A percentile compares a stretch with the other conserved stretches of the same genome.
Conservation (phyloP, 2,329 filamentous ascomycete species). For the Neocatenulostroma microsporum region DNA sequence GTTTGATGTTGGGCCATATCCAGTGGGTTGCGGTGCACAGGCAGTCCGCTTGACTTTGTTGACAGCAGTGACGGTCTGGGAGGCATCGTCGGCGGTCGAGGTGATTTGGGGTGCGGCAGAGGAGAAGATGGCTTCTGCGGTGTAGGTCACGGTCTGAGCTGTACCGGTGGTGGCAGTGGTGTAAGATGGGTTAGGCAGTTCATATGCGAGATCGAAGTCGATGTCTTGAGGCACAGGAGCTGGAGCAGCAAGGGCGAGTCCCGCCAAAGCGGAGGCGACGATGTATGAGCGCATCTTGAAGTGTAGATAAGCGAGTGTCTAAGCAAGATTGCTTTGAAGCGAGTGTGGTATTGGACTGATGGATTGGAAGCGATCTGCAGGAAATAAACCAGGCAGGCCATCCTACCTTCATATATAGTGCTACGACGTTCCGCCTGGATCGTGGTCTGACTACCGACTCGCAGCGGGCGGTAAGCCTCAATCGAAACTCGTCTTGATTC, state of each 20-base stretch:
- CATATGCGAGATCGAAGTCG: slow-evolving; percentile 16
- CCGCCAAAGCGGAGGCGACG: slow-evolving; percentile 13
- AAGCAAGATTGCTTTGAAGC: no score
- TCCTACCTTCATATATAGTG: no score
- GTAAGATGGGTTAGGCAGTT: slow-evolving; percentile 7
- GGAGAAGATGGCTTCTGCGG: no score
- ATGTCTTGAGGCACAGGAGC: slow-evolving; percentile 17
- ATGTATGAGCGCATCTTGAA: slow-evolving; percentile 11
- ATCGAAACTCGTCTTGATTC: no score
- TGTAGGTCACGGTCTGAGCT: slow-evolving; percentile 12
- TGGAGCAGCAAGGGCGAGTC: slow-evolving; percentile 15
- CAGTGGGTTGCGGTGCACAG: slow-evolving; percentile 8
- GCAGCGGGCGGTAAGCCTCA: no score
- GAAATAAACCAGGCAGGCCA: no score
- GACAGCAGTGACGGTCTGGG: slow-evolving; percentile 14
- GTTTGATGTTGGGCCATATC: slow-evolving; percentile 12
- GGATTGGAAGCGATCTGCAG: no score
- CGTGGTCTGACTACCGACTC: no score
- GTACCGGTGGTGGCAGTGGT: slow-evolving; percentile 15
- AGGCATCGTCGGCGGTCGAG: slow-evolving; percentile 11
- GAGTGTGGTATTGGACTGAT: no score
- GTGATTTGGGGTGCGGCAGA: no score
- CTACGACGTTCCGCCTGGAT: no score
- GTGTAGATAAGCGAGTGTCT: slow-evolving; percentile 4
- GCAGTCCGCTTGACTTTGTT: slow-evolving; percentile 10